Evolutionary conservation across 108 stramenopile genomes (phyloP).

Genomic region (Cyclotella kingstonii): DNA sequence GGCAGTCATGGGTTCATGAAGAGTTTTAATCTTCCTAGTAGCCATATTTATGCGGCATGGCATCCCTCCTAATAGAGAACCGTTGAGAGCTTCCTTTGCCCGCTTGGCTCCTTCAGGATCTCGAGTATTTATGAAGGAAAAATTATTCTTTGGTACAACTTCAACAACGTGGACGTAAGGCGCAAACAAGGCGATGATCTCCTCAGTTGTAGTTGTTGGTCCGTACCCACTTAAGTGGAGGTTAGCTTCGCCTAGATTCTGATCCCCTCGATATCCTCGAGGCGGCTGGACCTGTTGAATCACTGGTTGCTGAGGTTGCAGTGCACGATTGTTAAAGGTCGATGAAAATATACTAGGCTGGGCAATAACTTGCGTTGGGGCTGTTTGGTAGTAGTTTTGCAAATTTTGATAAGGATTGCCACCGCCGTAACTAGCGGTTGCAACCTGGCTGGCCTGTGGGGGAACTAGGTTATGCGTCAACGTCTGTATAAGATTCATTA

Average conservation of each 20-base stretch:
- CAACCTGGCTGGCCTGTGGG: constrained; percentile 17
- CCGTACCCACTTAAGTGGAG: constrained; percentile 87
- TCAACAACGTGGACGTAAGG: constrained; percentile 82
- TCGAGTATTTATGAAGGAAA: constrained; percentile 82
- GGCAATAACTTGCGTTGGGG: constrained; percentile 14
- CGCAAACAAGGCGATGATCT: constrained; percentile 72
- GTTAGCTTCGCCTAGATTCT: constrained; percentile 71
- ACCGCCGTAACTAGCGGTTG: constrained; percentile 9
- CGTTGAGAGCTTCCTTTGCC: constrained; percentile 74
- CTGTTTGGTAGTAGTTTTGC: constrained; percentile 38
- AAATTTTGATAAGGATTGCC: constrained; percentile 8
- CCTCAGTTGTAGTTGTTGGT: constrained; percentile 68
- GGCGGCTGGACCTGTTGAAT: constrained; percentile 9
- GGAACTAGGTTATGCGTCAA: constrained; percentile 54
- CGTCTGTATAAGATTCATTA: constrained; percentile 77
- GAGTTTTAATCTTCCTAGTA: constrained; percentile 62
- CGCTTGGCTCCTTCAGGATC: constrained; percentile 70
- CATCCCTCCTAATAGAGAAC: constrained; percentile 71
- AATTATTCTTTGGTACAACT: constrained; percentile 74
- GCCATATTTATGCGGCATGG: constrained; percentile 82
- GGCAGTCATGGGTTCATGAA: constrained; percentile 5
- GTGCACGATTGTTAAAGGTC: not conserved
- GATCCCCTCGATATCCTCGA: constrained; percentile 52
- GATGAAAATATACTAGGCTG: constrained; percentile 15
- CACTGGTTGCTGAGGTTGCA: constrained; percentile 3